Base-by-base conservation (phyloP, 805 yeast genomes). In the Candida sphagnicola region DNA sequence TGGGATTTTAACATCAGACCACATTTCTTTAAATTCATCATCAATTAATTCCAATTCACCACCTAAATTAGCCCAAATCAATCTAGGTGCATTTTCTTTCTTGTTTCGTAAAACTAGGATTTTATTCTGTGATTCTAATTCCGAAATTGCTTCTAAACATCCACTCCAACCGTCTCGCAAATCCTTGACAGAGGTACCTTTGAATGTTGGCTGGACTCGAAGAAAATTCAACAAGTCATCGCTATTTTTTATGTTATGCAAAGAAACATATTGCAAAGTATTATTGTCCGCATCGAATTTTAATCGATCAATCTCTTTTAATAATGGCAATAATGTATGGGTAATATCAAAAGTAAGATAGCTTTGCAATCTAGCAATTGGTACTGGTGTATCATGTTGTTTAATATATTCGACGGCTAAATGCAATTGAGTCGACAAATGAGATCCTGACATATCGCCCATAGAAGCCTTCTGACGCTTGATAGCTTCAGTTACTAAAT, bases 131-230 rank as follows among this genome's bases (percentile, higher is more conserved):
- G 72, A 71, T 55, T 93, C 99, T 21, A 93, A 67, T 49, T 84
- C 82, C 35, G 81, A 80, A 18, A 93, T 80, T 0, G 93, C 83
- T 4, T 78, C 80, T 28, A 83, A 61, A 58, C 96, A 91, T 12
- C 89, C 91, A 37, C 85, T 77, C 99, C 99, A 93, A 17, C 99
- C 99, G 54, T 88, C 96, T 51, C 80, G 80, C 35, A 80, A 61
- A 47, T 83, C 88, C 50, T 84, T 86, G 19, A 91, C 96, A 0
- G 89, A 69, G 2, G 83, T 74, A 2, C 99, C 98, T 56, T 82
- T 85, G 59, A 87, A 90, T 1, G 96, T 86, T 2, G 85, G 80
- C 62, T 89, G 96, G 17, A 79, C 70, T 50, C 89, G 74, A 44
- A 93, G 71, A 49, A 81, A 83, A 41, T 78, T 72, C 41, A 93